phyloP scores from a whole-genome alignment of 441 rosid genomes.

The Omphalea diandra region DNA sequence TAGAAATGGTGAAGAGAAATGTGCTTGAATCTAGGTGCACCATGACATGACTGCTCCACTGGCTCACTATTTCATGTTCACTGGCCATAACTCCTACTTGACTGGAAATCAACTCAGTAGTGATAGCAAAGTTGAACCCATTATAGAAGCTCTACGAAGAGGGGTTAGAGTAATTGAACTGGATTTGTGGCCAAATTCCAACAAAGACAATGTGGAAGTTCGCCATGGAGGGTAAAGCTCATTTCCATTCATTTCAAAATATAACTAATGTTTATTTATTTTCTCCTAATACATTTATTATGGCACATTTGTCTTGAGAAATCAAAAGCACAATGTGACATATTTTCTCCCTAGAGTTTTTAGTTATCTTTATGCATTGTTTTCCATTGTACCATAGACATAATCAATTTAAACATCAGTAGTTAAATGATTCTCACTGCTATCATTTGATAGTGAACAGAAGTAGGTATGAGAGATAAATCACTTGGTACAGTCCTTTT shows the following conservation, averaged over 20 bases:
- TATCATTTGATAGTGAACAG: too few relatives aligned
- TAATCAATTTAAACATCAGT: too few relatives aligned
- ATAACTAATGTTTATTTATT: not conserved
- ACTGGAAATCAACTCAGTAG: slow-evolving; percentile 86
- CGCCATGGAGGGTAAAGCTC: slow-evolving; percentile 67
- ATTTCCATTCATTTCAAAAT: slow-evolving; percentile 9
- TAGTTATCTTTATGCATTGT: too few relatives aligned
- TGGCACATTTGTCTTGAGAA: not conserved
- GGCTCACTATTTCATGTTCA: slow-evolving; percentile 77
- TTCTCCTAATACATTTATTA: not conserved
- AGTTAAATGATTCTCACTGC: too few relatives aligned
- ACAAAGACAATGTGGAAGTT: slow-evolving; percentile 48
- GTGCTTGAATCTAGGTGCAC: slow-evolving; percentile 47
- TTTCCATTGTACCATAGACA: too few relatives aligned
- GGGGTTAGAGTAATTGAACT: slow-evolving; percentile 83
- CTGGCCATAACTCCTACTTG: slow-evolving; percentile 88
- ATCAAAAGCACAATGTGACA: too few relatives aligned
- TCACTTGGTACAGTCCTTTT: too few relatives aligned
- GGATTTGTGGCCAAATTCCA: slow-evolving; percentile 73
- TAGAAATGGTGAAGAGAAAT: not conserved
- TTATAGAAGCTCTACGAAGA: slow-evolving; percentile 44
- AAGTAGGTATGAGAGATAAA: too few relatives aligned
- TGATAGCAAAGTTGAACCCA: slow-evolving; percentile 56
- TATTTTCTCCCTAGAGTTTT: too few relatives aligned
- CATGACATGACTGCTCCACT: slow-evolving; percentile 71